Base-by-base conservation (phyloP, 768 basidiomycete species). In the Trametes cingulata region DNA sequence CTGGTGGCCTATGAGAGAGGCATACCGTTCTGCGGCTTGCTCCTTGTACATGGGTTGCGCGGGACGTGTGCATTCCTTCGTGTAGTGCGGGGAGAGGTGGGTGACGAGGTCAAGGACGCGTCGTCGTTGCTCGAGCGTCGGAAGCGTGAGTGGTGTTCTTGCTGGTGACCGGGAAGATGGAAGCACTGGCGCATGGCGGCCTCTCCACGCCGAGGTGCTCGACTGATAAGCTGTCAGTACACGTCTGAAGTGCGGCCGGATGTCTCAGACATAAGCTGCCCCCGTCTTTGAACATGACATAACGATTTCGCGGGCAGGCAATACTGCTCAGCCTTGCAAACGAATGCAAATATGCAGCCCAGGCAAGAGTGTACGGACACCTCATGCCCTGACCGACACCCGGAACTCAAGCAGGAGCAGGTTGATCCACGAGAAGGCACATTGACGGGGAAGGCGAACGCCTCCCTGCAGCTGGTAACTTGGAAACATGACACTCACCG, bases 41-140 rank as follows among this genome's bases (percentile, higher is more conserved):
- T 90, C 83, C 56, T 79, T 79, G 73, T 98, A 99, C 35, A 92
- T 78, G 7, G 88, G 85, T 72, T 98, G 96, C 5, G 92, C 80
- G 67, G 82, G 80, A 52, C 91, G 85, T 8, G 91, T 93, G 76
- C 95, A 98, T 75, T 95, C 89, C 58, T 87, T 88, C 19, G 97
- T 98, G 72, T 98, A 89, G 70, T 97, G 93, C 0, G 94, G 86
- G 0, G 93, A 86, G 47, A 99, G 83, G 4, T 89, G 88, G 27
- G 90, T 90, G 56, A 99, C 81, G 52, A 98, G 82, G 56, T 93
- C 86, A 36, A 98, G 82, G 13, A 98, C 86, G 22, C 95, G 88
- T 25, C 80, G 80, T 14, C 97, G 88, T 73, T 98, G 94, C 45
- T 89, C 86, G 13, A 88, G 72, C 0, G 90, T 91, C 0, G 96